These are phyloP conservation scores for Salix udensis DNA, from an alignment of 345 rosid genomes.

Conservation along the genomic window DNA sequence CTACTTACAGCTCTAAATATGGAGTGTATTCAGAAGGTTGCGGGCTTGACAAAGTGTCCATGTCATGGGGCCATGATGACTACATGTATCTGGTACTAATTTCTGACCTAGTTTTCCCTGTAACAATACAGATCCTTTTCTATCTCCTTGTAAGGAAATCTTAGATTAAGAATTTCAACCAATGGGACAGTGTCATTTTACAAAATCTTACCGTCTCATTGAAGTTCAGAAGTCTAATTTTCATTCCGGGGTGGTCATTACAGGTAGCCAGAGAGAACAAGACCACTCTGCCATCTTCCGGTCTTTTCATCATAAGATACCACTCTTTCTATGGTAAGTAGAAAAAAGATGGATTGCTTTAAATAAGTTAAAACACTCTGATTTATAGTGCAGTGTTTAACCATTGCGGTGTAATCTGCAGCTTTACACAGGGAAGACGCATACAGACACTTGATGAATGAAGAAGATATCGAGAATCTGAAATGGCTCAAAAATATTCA, in stretches of 20 bases:
- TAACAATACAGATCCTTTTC: too few relatives aligned
- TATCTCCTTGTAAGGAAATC: too few relatives aligned
- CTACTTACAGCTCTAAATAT: conserved; percentile 47
- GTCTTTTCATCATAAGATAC: conserved; percentile 61
- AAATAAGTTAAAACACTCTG: too few relatives aligned
- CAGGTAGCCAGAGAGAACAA: conserved; percentile 78
- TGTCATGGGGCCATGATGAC: conserved; percentile 90
- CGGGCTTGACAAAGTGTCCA: conserved; percentile 59
- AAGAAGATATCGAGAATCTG: conserved; percentile 54
- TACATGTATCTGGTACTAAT: conserved; percentile 66
- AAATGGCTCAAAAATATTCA: conserved; percentile 79
- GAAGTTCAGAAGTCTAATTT: neutral
- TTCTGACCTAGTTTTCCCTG: too few relatives aligned
- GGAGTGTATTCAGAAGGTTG: conserved; percentile 68
- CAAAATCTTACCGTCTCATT: too few relatives aligned
- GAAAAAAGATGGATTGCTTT: too few relatives aligned
- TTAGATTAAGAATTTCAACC: too few relatives aligned
- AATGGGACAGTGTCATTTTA: too few relatives aligned
- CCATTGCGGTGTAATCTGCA: conserved; percentile 7
- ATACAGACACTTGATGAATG: conserved; percentile 62
- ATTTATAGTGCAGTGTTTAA: too few relatives aligned
- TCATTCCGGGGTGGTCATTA: neutral
- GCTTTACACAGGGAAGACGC: conserved; percentile 67
- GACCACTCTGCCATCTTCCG: conserved; percentile 63
- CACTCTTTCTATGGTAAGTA: conserved; percentile 77